A percentile compares a stretch with the other conserved stretches of the same genome.
These are phyloP conservation scores for Setomelanomma holmii DNA, from an alignment of 2,329 filamentous ascomycete species.

Conservation along the genomic window DNA sequence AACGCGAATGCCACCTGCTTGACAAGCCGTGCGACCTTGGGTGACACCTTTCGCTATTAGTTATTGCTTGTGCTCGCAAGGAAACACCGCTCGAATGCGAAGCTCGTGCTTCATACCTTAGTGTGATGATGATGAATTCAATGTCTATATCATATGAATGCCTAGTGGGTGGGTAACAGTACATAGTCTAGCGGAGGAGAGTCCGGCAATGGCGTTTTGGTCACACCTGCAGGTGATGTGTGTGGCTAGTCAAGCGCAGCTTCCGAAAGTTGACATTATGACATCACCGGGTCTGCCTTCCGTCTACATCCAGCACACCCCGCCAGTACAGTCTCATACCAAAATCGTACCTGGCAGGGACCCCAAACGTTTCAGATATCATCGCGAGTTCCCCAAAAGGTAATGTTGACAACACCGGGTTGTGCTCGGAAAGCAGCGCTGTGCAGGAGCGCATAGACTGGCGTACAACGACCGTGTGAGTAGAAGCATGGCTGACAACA, in stretches of 20 bases:
- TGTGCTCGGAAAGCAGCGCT: not conserved
- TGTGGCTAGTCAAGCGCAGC: constrained; percentile 18
- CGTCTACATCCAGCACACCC: constrained; percentile 13
- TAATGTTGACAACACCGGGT: not conserved
- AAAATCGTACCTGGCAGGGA: constrained; percentile 17
- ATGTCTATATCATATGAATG: no score
- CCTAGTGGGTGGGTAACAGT: no score
- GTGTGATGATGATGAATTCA: no score
- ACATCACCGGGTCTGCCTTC: constrained; percentile 29
- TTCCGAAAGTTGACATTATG: constrained; percentile 23
- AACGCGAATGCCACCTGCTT: no score
- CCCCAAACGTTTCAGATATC: constrained; percentile 14
- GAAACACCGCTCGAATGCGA: no score
- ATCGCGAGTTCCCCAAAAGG: constrained; percentile 11
- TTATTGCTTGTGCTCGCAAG: no score
- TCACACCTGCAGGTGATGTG: not conserved
- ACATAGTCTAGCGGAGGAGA: not conserved
- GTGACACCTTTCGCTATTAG: no score
- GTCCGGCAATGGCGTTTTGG: not conserved
- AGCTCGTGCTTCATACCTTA: no score
- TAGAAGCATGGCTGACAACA: not conserved
- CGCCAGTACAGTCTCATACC: constrained; percentile 23
- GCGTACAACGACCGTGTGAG: not conserved
- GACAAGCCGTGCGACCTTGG: no score
- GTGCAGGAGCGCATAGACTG: not conserved